Percentiles rank a stretch among this genome's conserved stretches.
phyloP scores from a whole-genome alignment of 208 protist genomes.

The Trypanosoma rangeli region DNA sequence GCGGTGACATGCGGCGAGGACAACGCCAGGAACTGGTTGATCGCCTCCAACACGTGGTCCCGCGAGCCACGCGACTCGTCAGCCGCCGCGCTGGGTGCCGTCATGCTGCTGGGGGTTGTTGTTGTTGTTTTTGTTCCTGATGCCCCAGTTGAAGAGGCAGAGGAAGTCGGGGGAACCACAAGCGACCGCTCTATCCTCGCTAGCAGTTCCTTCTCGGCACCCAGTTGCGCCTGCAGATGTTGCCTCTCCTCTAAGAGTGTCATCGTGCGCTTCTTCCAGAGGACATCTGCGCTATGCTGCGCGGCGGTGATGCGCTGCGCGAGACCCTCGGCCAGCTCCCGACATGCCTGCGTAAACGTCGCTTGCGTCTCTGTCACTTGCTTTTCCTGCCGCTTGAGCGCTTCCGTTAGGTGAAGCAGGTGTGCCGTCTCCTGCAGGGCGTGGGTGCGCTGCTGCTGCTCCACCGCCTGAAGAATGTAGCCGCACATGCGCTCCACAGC shows the following conservation, averaged over 20 bases:
- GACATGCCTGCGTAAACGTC: slow-evolving; percentile 49
- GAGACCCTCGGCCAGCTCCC: slow-evolving; percentile 45
- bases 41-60: slow-evolving; percentile 16
- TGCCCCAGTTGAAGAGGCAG: background rate
- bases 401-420: slow-evolving; percentile 44
- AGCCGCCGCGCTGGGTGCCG: background rate
- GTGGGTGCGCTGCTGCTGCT: slow-evolving; percentile 28
- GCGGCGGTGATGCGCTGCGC: slow-evolving; percentile 55
- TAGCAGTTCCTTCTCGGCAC: slow-evolving; percentile 45
- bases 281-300: slow-evolving; percentile 55
- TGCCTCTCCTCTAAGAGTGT: slow-evolving; percentile 44
- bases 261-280: slow-evolving; percentile 52
- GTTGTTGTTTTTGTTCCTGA: slow-evolving; percentile 6
- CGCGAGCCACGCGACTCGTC: background rate
- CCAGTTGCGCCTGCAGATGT: slow-evolving; percentile 41
- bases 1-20: background rate
- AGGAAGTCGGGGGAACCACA: slow-evolving; percentile 9
- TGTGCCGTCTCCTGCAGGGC: slow-evolving; percentile 47
- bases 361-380: slow-evolving; percentile 45
- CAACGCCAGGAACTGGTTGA: slow-evolving; percentile 19
- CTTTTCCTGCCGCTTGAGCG: slow-evolving; percentile 60
- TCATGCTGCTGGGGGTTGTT: background rate
- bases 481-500: slow-evolving; percentile 36
- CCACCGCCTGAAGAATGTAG: slow-evolving; percentile 51
- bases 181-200: slow-evolving; percentile 41